phyloP scores from a whole-genome alignment of 352 stramenopile species.

The Phytopythium aichiense region DNA sequence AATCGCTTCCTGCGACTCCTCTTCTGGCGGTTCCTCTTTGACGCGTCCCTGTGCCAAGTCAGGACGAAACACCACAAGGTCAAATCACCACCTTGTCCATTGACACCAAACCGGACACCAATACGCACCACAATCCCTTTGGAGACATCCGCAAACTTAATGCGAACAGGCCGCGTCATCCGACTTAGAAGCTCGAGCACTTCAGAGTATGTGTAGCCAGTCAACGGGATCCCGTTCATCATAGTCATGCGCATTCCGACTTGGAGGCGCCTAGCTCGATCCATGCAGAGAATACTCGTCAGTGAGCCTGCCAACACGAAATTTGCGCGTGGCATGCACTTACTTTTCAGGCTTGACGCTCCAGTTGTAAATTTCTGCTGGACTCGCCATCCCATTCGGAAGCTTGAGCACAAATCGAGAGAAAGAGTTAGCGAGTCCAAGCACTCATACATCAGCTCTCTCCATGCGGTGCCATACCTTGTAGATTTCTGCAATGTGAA shows the following conservation, averaged over 20 bases:
- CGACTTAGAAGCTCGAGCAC: slow-evolving; percentile 74
- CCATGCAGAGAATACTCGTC: neutral
- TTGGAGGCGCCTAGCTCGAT: slow-evolving; percentile 38
- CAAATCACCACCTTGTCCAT: neutral
- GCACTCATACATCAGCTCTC: neutral
- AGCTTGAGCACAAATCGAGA: slow-evolving; percentile 21
- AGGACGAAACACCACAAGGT: neutral
- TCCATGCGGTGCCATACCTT: slow-evolving; percentile 26
- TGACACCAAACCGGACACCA: neutral
- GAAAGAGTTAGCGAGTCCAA: neutral
- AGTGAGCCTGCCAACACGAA: neutral
- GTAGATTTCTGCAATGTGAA: slow-evolving; percentile 82
- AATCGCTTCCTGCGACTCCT: slow-evolving; percentile 73
- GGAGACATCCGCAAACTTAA: slow-evolving; percentile 80
- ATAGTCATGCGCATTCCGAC: slow-evolving; percentile 81
- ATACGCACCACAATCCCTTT: slow-evolving; percentile 74
- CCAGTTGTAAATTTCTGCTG: slow-evolving; percentile 89
- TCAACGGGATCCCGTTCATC: slow-evolving; percentile 73
- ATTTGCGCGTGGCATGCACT: neutral
- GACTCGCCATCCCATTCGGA: slow-evolving; percentile 72
- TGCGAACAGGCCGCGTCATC: slow-evolving; percentile 56
- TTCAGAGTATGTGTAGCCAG: slow-evolving; percentile 77
- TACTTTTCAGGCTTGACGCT: slow-evolving; percentile 85
- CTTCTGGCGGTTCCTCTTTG: slow-evolving; percentile 45
- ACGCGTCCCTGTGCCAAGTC: slow-evolving; percentile 37